These are phyloP conservation scores for Globisporangium paddicum DNA, from an alignment of 352 stramenopile species.

Conservation along the genomic window DNA sequence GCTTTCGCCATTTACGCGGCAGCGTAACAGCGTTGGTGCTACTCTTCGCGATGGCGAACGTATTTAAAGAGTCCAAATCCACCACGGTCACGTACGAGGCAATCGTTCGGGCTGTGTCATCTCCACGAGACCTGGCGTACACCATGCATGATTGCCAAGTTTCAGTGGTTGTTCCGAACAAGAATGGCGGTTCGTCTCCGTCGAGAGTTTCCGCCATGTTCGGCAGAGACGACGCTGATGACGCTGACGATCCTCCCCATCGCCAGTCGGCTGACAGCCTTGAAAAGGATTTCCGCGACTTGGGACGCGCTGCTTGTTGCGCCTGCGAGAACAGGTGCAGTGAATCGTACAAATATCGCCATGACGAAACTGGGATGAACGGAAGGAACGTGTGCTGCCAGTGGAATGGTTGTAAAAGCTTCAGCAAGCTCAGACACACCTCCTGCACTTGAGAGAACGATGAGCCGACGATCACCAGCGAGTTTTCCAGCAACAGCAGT, in stretches of 20 bases:
- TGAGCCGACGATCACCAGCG: slow-evolving; percentile 64
- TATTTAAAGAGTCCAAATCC: slow-evolving; percentile 52
- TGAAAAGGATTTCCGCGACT: slow-evolving; percentile 53
- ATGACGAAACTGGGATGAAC: slow-evolving; percentile 70
- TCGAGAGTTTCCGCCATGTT: neutral
- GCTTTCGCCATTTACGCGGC: slow-evolving; percentile 69
- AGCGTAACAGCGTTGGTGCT: slow-evolving; percentile 50
- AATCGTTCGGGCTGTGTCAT: slow-evolving; percentile 46
- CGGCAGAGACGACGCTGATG: neutral
- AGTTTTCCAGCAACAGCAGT: slow-evolving; percentile 65
- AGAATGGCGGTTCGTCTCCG: slow-evolving; percentile 49
- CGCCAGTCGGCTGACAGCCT: slow-evolving; percentile 59
- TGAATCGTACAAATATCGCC: slow-evolving; percentile 63
- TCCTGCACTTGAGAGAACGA: slow-evolving; percentile 78
- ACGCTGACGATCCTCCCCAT: slow-evolving; percentile 35
- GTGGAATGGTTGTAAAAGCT: slow-evolving; percentile 69
- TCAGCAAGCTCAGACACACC: slow-evolving; percentile 60
- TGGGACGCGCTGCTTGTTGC: slow-evolving; percentile 45
- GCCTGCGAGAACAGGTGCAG: slow-evolving; percentile 48
- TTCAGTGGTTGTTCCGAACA: slow-evolving; percentile 59
- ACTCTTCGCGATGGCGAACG: slow-evolving; percentile 50
- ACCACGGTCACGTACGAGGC: slow-evolving; percentile 60
- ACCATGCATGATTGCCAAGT: slow-evolving; percentile 65
- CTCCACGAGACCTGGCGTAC: slow-evolving; percentile 37
- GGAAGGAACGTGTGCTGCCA: slow-evolving; percentile 80